Conservation (phyloP, 306 rosid genomes). For the Inga laurina region DNA sequence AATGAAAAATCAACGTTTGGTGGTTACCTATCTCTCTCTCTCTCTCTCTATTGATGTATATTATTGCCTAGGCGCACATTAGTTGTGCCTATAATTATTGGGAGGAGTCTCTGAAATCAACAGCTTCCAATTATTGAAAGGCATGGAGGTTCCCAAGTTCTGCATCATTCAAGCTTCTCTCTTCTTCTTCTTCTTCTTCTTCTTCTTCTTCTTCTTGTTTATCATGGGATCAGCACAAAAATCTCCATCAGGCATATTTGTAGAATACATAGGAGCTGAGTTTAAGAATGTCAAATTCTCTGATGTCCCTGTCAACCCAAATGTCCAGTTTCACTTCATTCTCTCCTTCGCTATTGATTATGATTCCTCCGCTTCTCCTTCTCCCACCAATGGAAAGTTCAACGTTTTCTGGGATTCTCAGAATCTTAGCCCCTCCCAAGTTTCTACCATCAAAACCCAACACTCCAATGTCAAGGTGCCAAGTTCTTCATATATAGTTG, state of each 20-base stretch:
- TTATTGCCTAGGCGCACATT: too few relatives aligned
- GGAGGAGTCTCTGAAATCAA: neutral
- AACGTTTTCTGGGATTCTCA: conserved; percentile 66
- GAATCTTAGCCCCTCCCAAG: conserved; percentile 71
- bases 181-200: too few relatives aligned
- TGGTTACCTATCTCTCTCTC: too few relatives aligned
- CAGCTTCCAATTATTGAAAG: neutral
- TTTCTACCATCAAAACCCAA: conserved; percentile 51
- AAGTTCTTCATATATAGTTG: neutral
- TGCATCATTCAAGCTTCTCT: conserved; percentile 28
- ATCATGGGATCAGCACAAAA: conserved; percentile 7
- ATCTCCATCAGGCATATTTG: conserved; percentile 37
- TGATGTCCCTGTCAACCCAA: conserved; percentile 66
- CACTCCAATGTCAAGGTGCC: conserved; percentile 63
- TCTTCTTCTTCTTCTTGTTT: conserved; percentile 5
- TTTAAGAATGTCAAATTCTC: conserved; percentile 62
- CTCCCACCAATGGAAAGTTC: conserved; percentile 72
- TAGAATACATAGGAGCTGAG: conserved; percentile 84
- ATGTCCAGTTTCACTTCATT: conserved; percentile 71
- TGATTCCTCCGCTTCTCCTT: conserved; percentile 53
- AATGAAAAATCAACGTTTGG: neutral
- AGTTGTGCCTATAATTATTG: neutral
- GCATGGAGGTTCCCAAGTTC: conserved; percentile 15
- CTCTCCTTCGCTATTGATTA: conserved; percentile 81
- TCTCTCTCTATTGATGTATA: too few relatives aligned